Conservation (phyloP, 1,284 basidiomycete genomes). For the Inonotus hispidus region DNA sequence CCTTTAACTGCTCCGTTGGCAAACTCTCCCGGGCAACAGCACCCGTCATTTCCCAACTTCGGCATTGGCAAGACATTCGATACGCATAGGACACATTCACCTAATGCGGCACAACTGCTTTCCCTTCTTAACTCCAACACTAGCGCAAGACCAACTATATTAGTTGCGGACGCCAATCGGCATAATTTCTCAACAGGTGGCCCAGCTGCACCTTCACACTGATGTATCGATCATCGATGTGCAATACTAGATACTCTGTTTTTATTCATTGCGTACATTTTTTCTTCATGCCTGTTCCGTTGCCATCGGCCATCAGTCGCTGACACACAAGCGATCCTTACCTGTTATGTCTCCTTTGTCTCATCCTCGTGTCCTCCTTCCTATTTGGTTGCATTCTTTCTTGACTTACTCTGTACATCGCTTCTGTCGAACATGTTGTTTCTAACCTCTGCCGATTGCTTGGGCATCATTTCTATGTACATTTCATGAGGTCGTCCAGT, state of each 20-base stretch:
- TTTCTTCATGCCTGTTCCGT: constrained; percentile 5
- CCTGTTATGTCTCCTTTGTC: constrained; percentile 3
- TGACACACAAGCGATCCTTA: neutral
- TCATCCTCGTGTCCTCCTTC: constrained; percentile 7
- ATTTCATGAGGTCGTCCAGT: neutral
- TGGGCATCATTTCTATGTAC: neutral
- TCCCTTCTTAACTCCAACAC: constrained; percentile 33
- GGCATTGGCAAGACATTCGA: constrained; percentile 25
- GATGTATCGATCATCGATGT: constrained; percentile 2
- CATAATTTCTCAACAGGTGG: constrained; percentile 9
- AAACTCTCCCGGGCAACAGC: neutral
- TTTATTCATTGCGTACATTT: constrained; percentile 2
- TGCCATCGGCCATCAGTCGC: neutral
- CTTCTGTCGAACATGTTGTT: neutral
- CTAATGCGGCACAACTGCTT: constrained; percentile 30
- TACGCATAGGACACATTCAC: constrained; percentile 17
- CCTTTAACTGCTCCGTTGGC: constrained; percentile 7
- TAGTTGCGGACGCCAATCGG: constrained; percentile 11
- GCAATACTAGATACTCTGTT: constrained; percentile 8
- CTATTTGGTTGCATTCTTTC: constrained; percentile 1
- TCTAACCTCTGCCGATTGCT: neutral
- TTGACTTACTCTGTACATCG: neutral
- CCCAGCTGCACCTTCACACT: constrained; percentile 6
- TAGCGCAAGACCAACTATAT: constrained; percentile 12
- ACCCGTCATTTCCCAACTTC: neutral